Evolutionary conservation across 345 rosid species (phyloP).

Genomic region (Pistacia atlantica): DNA sequence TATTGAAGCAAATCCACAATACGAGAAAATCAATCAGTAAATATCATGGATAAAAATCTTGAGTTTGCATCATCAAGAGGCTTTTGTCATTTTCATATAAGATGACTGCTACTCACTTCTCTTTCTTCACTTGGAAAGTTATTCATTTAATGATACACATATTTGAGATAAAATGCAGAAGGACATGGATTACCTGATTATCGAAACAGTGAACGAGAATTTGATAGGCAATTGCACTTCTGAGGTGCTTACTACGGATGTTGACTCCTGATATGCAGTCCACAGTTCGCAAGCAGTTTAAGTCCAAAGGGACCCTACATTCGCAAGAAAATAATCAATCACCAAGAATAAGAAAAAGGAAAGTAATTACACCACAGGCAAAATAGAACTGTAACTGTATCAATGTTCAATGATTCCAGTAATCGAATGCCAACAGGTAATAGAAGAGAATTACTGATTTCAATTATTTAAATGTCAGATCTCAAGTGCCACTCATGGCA

Average conservation of each 20-base stretch:
- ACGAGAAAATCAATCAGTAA: background rate
- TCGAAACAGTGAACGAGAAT: constrained; percentile 56
- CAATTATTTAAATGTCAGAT: background rate
- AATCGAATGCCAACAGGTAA: background rate
- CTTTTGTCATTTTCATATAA: background rate
- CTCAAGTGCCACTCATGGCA: background rate
- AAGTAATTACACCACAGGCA: background rate
- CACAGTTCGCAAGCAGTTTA: constrained; percentile 74
- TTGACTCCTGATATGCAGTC: constrained; percentile 67
- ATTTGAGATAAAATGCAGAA: background rate
- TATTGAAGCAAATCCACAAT: background rate
- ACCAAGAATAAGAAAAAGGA: constrained; percentile 17
- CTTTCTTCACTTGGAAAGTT: background rate
- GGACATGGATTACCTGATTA: constrained; percentile 51
- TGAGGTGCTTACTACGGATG: constrained; percentile 60
- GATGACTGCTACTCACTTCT: too few relatives aligned
- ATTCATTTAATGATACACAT: background rate
- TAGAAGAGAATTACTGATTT: background rate
- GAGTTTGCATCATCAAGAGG: background rate
- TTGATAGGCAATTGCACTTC: constrained; percentile 60
- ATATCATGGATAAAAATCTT: background rate
- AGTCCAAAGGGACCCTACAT: constrained; percentile 69
- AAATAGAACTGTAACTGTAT: background rate
- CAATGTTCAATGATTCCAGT: background rate
- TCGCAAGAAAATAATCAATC: constrained; percentile 21